These are phyloP conservation scores for Aspergillus steynii DNA, from an alignment of 495 filamentous ascomycete species.

Conservation along the genomic window DNA sequence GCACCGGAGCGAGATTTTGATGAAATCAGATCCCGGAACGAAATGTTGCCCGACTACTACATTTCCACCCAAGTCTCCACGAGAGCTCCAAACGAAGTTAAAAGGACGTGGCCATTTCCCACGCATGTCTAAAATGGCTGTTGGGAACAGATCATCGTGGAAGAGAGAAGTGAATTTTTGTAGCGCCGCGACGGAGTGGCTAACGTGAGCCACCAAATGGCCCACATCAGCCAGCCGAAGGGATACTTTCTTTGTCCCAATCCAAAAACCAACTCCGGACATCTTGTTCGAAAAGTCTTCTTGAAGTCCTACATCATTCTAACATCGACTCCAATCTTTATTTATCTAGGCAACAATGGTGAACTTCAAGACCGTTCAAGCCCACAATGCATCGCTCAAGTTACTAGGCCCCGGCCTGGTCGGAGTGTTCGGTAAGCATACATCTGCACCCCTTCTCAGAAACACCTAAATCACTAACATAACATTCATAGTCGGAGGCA, in stretches of 20 bases:
- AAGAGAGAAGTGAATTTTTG: no score
- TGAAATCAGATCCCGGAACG: background rate
- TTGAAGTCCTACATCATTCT: no score
- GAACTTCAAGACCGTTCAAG: conserved; percentile 35
- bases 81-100: background rate
- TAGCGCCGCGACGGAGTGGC: no score
- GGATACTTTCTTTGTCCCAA: no score
- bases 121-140: no score
- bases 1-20: background rate
- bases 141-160: no score
- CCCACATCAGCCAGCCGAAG: no score
- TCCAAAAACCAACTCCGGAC: no score
- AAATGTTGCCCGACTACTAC: background rate
- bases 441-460: no score
- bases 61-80: background rate
- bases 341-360: conserved; percentile 38
- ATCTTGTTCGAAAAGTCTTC: no score
- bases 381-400: conserved; percentile 44
- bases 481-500: conserved; percentile 56
- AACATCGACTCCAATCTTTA: no score
- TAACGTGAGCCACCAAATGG: no score
- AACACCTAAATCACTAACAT: background rate
- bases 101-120: conserved; percentile 29
- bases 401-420: conserved; percentile 49
- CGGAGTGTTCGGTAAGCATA: conserved; percentile 49